Evolutionary conservation across 169 alveolate genomes (phyloP).

Genomic region (Plasmodium inui): DNA sequence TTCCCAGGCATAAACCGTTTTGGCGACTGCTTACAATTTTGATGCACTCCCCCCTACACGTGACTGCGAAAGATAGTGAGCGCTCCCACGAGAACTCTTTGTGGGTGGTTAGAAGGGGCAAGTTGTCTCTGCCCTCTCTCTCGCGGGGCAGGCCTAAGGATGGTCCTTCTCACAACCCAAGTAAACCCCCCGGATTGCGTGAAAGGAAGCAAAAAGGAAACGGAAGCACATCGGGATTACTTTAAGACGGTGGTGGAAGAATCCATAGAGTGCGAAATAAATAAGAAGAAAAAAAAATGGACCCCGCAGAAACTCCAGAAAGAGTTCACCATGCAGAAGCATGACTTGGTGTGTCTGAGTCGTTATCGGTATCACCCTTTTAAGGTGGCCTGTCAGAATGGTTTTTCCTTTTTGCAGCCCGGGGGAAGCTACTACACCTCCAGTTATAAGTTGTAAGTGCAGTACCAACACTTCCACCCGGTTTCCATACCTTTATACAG

Average conservation of each 20-base stretch:
- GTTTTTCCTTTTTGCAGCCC: slow-evolving; percentile 42
- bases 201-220: neutral
- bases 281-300: slow-evolving; percentile 54
- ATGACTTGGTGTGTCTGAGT: slow-evolving; percentile 33
- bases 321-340: slow-evolving; percentile 18
- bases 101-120: neutral
- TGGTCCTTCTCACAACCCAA: neutral
- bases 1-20: too few species aligned
- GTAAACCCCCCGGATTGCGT: neutral
- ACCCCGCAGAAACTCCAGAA: slow-evolving; percentile 13
- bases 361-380: slow-evolving; percentile 16
- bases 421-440: slow-evolving; percentile 56
- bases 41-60: neutral
- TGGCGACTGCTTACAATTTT: too few species aligned
- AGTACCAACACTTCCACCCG: neutral
- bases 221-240: neutral
- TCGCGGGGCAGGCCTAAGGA: neutral
- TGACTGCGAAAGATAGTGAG: neutral
- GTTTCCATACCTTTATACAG: neutral
- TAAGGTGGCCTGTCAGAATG: slow-evolving; percentile 18
- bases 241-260: slow-evolving; percentile 22
- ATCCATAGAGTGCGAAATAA: slow-evolving; percentile 50
- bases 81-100: neutral
- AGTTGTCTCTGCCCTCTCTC: neutral
- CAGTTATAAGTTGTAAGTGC: slow-evolving; percentile 29